These are phyloP conservation scores for Lactifluus subvellereus DNA, from an alignment of 768 basidiomycete genomes.

Conservation along the genomic window DNA sequence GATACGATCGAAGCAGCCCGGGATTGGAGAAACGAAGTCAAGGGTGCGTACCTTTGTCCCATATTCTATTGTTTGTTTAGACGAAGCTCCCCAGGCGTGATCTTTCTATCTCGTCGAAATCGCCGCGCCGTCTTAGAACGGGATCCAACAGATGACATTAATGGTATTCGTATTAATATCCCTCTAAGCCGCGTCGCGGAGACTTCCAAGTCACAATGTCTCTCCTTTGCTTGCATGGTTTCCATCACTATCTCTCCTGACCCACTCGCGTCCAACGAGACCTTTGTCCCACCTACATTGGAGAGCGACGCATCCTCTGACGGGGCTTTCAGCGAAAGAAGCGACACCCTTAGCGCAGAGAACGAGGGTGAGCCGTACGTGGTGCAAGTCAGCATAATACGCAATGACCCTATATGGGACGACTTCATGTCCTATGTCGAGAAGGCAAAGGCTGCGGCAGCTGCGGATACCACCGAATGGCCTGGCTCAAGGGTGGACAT, in stretches of 20 bases:
- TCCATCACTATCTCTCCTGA: conserved; percentile 18
- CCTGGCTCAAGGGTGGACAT: conserved; percentile 17
- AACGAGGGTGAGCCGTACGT: conserved; percentile 6
- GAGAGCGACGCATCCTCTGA: conserved; percentile 15
- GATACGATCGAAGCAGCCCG: conserved; percentile 52
- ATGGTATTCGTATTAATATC: conserved; percentile 42
- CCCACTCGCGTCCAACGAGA: not conserved
- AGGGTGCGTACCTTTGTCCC: conserved; percentile 30
- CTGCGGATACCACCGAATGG: conserved; percentile 14
- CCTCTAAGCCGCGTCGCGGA: conserved; percentile 38
- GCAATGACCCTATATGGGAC: conserved; percentile 13
- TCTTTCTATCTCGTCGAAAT: conserved; percentile 43
- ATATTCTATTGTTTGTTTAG: not conserved
- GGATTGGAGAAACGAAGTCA: conserved; percentile 46
- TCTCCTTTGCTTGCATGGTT: conserved; percentile 25
- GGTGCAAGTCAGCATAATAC: conserved; percentile 21
- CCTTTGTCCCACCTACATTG: not conserved
- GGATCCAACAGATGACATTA: conserved; percentile 29
- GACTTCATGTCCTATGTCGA: conserved; percentile 6
- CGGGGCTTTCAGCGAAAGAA: conserved; percentile 1
- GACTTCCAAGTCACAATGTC: conserved; percentile 23
- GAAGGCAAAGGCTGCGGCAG: conserved; percentile 1
- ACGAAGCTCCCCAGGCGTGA: conserved; percentile 32
- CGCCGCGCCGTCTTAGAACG: conserved; percentile 33
- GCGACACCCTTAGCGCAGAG: not conserved